phyloP scores from a whole-genome alignment of 306 rosid genomes.

The Vigna nakashimae region DNA sequence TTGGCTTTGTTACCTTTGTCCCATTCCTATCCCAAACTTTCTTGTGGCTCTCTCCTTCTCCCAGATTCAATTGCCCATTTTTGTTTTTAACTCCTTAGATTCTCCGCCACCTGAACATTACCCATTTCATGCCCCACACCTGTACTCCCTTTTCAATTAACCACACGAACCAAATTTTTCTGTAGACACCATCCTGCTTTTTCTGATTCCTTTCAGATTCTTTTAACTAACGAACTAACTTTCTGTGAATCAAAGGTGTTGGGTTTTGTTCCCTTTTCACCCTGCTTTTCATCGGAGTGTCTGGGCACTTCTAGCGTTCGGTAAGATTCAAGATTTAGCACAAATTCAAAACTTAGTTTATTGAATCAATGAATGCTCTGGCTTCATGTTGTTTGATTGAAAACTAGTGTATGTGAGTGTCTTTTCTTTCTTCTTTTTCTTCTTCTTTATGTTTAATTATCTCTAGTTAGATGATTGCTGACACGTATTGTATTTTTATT shows the following conservation, averaged over 20 bases:
- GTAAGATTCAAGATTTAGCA: conserved; percentile 41
- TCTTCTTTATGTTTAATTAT: too few species aligned
- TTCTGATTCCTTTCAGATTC: conserved; percentile 8
- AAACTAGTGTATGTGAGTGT: not conserved
- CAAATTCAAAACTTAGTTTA: not conserved
- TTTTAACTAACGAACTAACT: not conserved
- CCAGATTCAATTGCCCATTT: conserved; percentile 37
- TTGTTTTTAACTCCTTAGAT: conserved; percentile 12
- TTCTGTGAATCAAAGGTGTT: conserved; percentile 4
- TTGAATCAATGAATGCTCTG: not conserved
- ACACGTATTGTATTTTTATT: not conserved
- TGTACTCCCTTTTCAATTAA: too few species aligned
- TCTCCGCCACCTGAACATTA: conserved; percentile 32
- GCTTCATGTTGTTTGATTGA: not conserved
- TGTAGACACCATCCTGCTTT: not conserved
- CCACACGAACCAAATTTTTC: not conserved
- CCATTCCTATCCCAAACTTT: conserved; percentile 29
- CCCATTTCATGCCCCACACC: conserved; percentile 3
- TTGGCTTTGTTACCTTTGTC: conserved; percentile 38
- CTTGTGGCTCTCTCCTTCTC: conserved; percentile 51
- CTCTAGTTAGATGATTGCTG: not conserved
- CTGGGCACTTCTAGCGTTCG: conserved; percentile 21
- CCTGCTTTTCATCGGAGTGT: not conserved
- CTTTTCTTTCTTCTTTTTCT: too few species aligned
- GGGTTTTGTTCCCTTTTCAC: not conserved